Base-by-base conservation (phyloP, 345 rosid species). In the Microthlaspi erraticum region DNA sequence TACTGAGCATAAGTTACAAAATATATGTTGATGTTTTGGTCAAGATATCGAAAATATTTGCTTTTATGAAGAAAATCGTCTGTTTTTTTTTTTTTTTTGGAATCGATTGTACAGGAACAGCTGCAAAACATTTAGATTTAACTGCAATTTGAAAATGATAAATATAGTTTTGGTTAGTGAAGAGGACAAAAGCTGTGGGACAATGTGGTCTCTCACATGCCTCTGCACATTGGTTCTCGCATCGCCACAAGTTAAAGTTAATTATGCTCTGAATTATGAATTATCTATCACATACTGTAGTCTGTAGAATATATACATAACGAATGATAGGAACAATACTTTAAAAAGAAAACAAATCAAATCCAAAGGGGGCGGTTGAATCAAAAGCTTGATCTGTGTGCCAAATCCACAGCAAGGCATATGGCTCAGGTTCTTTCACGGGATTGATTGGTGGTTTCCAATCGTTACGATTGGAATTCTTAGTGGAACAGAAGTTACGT, bases 201-300 rank as follows among this genome's bases (percentile, higher is more conserved):
- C 56, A 72, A 34, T 34, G 70, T 17, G 70, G 70, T 72, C 64
- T 57, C 70, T 72, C 76, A 63, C 76, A 72, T 72, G 76, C 33
- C 1, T 3, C 11, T 39, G 29, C 34, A 37, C 65, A 56, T 64
- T 64, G 71, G 65, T 56, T 48, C 17, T 64, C 58, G 65, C 65
- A 56, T 46, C 44, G 16, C 39, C 29, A 64, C 43, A 26, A 38
- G 51, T 0, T 72, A 26, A 72, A 72, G 50, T 55, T 54, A 16
- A 49, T 2, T 17, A 17, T 73, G 52, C 48, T 56, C 50, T 17
- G 17, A 29, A 17, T 55, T 55, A 72, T 17, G 17, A 29, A 17
- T 55, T 55, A 72, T 64, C 70, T 64, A 64, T 55, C 77, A 6
- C 42, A 72, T 6, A 42, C 39, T n/a, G n/a, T n/a, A n/a, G n/a